Evolutionary conservation across 2,329 filamentous ascomycete genomes (phyloP), one percentile per base, ranked within the genome.

Genomic region (Amauroascus verrucosus): DNA sequence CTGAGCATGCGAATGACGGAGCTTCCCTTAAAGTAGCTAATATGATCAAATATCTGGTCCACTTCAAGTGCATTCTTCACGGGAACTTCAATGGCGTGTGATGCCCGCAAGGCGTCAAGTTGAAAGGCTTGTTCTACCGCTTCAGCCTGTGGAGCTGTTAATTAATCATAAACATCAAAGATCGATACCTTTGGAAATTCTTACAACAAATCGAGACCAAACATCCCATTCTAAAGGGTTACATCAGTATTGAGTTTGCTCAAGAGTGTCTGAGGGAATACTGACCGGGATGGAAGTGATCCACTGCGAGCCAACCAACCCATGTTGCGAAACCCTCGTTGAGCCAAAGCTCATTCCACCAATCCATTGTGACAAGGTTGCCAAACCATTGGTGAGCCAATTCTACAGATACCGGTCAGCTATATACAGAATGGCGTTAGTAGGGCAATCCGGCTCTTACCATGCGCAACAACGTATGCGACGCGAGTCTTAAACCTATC

Each of bases 301-400:
- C 88, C 55, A 90, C 82, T 8, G 89, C 90, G 57, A 90, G 79
- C 91, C 91, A 98, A 50, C 91, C 93, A 41, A 96, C 91, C 91
- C 91, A 97, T 2, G 93, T 98, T 40, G 93, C 93, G 66, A 98
- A 98, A 11, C 90, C 90, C 71, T 97, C 91, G 64, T 95, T 95
- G 50, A 95, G 78, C 89, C 89, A 95, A 38, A 93, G 79, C 72
- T 94, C 86, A 65, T 85, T 88, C 88, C 87, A 93, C 88, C 89
- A 95, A 68, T 95, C 88, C 89, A 95, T 95, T 5, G 90, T 95
- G 41, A 95, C 89, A 9, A 95, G 79, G 68, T 95, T 94, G 35
- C 89, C 89, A 62, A 95, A 95, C 90, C 90, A 95, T 72, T 95
- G 89, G 66, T 95, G 89, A 53, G 90, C 93, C 57, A 98, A 78